Conservation (phyloP, 202 grass and related monocot genomes). For the Schoenoplectus triqueter region DNA sequence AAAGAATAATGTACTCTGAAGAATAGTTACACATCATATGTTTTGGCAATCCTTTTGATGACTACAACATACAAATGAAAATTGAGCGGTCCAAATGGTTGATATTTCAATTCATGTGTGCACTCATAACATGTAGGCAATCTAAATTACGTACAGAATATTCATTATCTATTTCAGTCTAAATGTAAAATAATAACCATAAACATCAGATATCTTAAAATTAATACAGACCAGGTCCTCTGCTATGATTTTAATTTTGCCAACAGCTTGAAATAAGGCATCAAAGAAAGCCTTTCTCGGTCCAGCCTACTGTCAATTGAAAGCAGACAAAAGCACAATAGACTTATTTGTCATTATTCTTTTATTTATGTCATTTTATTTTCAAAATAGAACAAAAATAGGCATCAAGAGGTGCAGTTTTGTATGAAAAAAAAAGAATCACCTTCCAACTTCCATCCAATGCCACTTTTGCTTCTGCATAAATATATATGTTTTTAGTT, state of each 20-base stretch:
- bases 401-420: constrained; percentile 9
- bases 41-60: neutral
- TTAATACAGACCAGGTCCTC: constrained; percentile 76
- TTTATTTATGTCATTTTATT: constrained; percentile 32
- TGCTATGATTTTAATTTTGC: constrained; percentile 78
- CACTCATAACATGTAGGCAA: constrained; percentile 3
- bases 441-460: constrained; percentile 87
- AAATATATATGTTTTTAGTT: constrained; percentile 2
- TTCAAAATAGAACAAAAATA: neutral
- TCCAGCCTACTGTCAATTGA: constrained; percentile 94
- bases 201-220: constrained; percentile 17
- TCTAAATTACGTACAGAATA: neutral
- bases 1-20: neutral
- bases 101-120: neutral
- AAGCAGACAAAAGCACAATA: constrained; percentile 33
- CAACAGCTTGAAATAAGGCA: constrained; percentile 77
- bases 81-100: neutral
- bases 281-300: constrained; percentile 92
- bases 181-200: constrained; percentile 24
- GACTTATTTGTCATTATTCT: constrained; percentile 11
- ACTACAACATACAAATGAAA: neutral
- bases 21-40: neutral
- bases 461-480: constrained; percentile 86
- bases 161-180: neutral
- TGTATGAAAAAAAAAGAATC: constrained; percentile 45